A percentile compares a stretch with the other conserved stretches of the same genome.
phyloP scores from a whole-genome alignment of 805 yeast genomes.

The Starmerella asiatica region DNA sequence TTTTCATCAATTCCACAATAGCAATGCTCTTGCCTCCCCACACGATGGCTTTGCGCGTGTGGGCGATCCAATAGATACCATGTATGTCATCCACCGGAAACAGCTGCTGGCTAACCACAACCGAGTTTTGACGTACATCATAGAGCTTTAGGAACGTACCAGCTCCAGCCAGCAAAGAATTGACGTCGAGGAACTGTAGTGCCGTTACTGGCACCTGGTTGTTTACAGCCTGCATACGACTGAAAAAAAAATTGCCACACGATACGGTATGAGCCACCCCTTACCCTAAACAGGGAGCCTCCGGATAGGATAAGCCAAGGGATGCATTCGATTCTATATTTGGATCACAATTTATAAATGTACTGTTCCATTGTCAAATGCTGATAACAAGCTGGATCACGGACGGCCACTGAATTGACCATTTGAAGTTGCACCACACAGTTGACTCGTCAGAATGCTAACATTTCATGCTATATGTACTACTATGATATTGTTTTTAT shows the following conservation, averaged over 20 bases:
- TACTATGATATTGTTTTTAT: too few relatives aligned
- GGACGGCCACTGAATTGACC: too few relatives aligned
- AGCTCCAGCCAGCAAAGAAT: conserved; percentile 44
- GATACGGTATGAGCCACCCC: too few relatives aligned
- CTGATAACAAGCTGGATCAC: too few relatives aligned
- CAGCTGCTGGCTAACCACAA: conserved; percentile 33
- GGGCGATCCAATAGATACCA: conserved; percentile 40
- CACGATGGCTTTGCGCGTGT: not conserved
- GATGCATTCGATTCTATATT: too few relatives aligned
- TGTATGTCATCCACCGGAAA: conserved; percentile 72
- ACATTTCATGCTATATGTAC: too few relatives aligned
- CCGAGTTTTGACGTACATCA: conserved; percentile 31
- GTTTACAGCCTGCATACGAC: conserved; percentile 2
- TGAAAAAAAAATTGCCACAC: not conserved
- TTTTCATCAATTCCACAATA: conserved; percentile 33
- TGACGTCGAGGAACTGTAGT: conserved; percentile 32
- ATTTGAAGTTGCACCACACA: too few relatives aligned
- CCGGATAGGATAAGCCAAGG: too few relatives aligned
- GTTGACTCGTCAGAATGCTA: too few relatives aligned
- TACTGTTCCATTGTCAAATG: too few relatives aligned
- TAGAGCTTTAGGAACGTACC: conserved; percentile 56
- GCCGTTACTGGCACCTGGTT: conserved; percentile 52
- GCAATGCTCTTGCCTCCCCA: conserved; percentile 8
- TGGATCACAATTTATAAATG: too few relatives aligned
- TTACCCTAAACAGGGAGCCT: too few relatives aligned